phyloP scores from a whole-genome alignment of 1,284 basidiomycete species.

The Sanghuangporus baumii region DNA sequence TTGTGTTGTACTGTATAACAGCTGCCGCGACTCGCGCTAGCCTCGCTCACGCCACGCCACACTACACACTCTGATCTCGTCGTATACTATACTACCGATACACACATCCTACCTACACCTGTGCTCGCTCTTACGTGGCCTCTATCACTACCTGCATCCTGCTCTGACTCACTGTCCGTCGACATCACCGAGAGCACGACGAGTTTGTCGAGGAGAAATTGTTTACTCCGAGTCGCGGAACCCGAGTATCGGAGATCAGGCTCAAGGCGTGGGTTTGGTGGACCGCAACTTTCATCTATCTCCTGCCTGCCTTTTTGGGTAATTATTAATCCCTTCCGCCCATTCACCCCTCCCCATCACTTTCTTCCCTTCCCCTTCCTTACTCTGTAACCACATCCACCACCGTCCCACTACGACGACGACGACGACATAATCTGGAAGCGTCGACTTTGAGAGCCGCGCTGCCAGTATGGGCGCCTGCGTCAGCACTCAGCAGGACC shows the following conservation, averaged over 20 bases:
- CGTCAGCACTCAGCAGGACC: constrained; percentile 50
- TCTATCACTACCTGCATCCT: neutral
- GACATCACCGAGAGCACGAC: neutral
- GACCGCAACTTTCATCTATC: neutral
- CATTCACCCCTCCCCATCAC: neutral
- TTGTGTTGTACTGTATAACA: too few relatives aligned
- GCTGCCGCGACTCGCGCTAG: too few relatives aligned
- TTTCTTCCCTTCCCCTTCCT: neutral
- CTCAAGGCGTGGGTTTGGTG: neutral
- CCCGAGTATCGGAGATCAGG: neutral
- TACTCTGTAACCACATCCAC: neutral
- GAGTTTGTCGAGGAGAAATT: neutral
- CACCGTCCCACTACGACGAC: neutral
- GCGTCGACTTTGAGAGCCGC: neutral
- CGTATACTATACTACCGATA: too few relatives aligned
- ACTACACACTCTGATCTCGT: too few relatives aligned
- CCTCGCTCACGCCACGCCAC: too few relatives aligned
- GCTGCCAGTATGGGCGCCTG: constrained; percentile 55
- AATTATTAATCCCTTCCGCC: neutral
- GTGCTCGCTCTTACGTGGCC: too few relatives aligned
- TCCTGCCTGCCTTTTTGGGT: neutral
- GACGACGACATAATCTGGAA: neutral
- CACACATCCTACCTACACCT: too few relatives aligned
- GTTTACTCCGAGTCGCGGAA: neutral
- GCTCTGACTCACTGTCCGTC: neutral